Conservation (phyloP, 306 rosid genomes). For the Myrica gale region DNA sequence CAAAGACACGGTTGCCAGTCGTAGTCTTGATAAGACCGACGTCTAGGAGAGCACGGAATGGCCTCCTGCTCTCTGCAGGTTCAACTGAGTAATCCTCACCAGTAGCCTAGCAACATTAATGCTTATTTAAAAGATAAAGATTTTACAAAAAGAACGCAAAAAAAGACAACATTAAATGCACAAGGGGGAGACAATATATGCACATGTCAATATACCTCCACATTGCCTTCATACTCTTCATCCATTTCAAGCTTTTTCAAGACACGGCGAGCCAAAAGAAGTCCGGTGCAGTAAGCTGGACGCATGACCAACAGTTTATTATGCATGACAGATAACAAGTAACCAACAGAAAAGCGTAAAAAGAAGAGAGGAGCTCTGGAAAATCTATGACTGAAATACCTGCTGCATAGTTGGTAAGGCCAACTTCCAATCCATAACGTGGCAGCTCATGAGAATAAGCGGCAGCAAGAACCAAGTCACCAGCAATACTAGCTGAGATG, state of each 20-base stretch:
- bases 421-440: conserved; percentile 69
- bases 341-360: no score
- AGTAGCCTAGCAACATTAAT: conserved; percentile 43
- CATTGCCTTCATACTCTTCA: conserved; percentile 78
- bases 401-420: conserved; percentile 91
- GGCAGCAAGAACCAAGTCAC: conserved; percentile 77
- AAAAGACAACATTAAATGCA: neutral
- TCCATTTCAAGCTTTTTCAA: conserved; percentile 76
- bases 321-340: neutral
- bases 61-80: conserved; percentile 85
- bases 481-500: conserved; percentile 76
- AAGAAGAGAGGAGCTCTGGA: neutral
- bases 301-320: neutral
- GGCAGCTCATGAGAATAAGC: conserved; percentile 84
- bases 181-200: no score
- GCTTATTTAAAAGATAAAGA: neutral
- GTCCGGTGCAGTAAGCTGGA: conserved; percentile 91
- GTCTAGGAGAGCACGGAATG: conserved; percentile 96
- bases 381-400: conserved; percentile 38
- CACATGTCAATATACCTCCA: conserved; percentile 52
- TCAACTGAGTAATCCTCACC: conserved; percentile 94
- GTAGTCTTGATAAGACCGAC: conserved; percentile 84
- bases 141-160: neutral
- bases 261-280: conserved; percentile 80
- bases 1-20: conserved; percentile 85